These are phyloP conservation scores for Hypsizygus marmoreus DNA, from an alignment of 768 basidiomycete genomes.

Conservation along the genomic window DNA sequence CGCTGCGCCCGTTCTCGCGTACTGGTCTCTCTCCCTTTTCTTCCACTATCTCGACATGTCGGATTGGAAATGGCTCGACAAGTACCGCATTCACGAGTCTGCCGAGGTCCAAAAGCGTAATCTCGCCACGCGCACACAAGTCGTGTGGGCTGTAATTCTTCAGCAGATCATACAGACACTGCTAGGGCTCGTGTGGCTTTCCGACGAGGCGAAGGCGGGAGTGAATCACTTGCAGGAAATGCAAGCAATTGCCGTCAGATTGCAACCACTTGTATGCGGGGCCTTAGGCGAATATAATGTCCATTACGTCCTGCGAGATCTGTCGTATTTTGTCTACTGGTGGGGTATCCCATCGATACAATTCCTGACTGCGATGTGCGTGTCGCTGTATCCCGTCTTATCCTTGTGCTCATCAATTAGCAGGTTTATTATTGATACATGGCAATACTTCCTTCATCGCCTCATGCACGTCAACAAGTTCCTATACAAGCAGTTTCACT, in stretches of 20 bases:
- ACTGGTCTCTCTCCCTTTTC: constrained; percentile 80
- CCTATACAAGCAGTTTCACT: constrained; percentile 90
- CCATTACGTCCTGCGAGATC: constrained; percentile 37
- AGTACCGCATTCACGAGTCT: constrained; percentile 87
- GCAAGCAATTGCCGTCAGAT: constrained; percentile 39
- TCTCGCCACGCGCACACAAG: constrained; percentile 67
- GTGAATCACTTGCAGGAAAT: constrained; percentile 44
- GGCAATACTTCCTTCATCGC: constrained; percentile 98
- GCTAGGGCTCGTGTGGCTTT: constrained; percentile 71
- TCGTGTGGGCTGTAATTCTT: constrained; percentile 77
- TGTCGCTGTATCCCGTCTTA: constrained; percentile 20
- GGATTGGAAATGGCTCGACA: constrained; percentile 75
- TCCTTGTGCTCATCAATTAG: neutral
- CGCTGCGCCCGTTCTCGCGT: constrained; percentile 73
- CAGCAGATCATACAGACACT: constrained; percentile 87
- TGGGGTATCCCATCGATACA: constrained; percentile 83
- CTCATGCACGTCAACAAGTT: constrained; percentile 88
- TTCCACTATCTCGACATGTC: constrained; percentile 86
- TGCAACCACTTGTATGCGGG: constrained; percentile 39
- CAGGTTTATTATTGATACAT: constrained; percentile 94
- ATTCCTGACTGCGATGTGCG: constrained; percentile 81
- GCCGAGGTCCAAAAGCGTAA: constrained; percentile 77
- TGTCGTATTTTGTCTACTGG: constrained; percentile 82
- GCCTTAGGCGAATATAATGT: constrained; percentile 44
- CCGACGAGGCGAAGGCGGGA: constrained; percentile 37